Evolutionary conservation across 106 monocot species (phyloP).

Genomic region (Dendrobium nobile): DNA sequence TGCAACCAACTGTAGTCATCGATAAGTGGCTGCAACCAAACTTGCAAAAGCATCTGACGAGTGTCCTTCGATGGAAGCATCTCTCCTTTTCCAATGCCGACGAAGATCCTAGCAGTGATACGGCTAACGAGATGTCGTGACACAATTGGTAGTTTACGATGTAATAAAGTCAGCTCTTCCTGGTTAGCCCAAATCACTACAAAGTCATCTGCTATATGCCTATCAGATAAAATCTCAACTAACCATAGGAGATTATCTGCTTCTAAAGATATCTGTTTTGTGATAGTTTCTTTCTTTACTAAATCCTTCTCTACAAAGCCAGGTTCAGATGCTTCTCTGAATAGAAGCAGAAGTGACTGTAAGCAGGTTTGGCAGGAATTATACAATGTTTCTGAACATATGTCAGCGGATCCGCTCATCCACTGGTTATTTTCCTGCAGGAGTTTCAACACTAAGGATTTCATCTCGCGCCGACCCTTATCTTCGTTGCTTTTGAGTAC

Average conservation of each 20-base stretch:
- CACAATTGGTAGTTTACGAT: conserved; percentile 56
- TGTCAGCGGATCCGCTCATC: conserved; percentile 39
- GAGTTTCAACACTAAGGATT: conserved; percentile 79
- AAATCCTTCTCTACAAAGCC: conserved; percentile 39
- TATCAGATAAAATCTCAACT: conserved; percentile 74
- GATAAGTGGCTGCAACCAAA: conserved; percentile 88
- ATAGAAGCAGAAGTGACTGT: conserved; percentile 47
- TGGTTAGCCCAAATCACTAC: conserved; percentile 60
- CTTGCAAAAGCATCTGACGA: conserved; percentile 50
- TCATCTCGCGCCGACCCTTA: conserved; percentile 84
- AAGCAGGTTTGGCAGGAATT: conserved; percentile 62
- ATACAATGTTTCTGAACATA: conserved; percentile 67
- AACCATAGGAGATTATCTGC: conserved; percentile 90
- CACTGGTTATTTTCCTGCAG: conserved; percentile 72
- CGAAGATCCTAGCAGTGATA: conserved; percentile 72
- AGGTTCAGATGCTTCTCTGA: conserved; percentile 49
- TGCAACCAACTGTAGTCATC: conserved; percentile 96
- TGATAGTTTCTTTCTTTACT: conserved; percentile 39
- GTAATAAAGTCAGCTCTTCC: conserved; percentile 53
- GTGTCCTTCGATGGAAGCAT: conserved; percentile 86
- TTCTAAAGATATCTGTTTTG: conserved; percentile 54
- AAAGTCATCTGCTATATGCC: conserved; percentile 72
- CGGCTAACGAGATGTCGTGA: conserved; percentile 80
- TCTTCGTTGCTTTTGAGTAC: conserved; percentile 88
- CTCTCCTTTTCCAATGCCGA: conserved; percentile 88